These are phyloP conservation scores for Filobasidium floriforme DNA, from an alignment of 768 basidiomycete genomes.

Conservation along the genomic window DNA sequence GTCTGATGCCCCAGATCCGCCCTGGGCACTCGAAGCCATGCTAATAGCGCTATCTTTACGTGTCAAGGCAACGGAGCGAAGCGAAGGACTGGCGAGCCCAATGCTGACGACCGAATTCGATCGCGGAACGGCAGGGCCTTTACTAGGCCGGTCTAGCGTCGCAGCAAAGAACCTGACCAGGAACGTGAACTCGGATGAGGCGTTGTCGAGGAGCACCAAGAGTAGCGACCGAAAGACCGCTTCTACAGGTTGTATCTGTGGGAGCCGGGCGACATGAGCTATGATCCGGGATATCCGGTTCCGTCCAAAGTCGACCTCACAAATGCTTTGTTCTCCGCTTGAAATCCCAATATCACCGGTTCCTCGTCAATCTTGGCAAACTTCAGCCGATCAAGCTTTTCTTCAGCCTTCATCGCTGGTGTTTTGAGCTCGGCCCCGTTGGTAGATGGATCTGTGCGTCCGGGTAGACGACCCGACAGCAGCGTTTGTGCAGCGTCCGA, in stretches of 20 bases:
- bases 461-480: neutral
- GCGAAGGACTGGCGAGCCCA: neutral
- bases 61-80: neutral
- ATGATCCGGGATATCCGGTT: too few species aligned
- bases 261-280: neutral
- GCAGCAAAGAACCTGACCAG: constrained; percentile 70
- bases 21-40: constrained; percentile 1
- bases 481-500: constrained; percentile 36
- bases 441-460: constrained; percentile 28
- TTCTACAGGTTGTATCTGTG: constrained; percentile 73
- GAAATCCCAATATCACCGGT: constrained; percentile 66
- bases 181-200: constrained; percentile 84
- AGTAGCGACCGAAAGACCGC: constrained; percentile 74
- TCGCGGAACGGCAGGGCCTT: neutral
- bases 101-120: neutral
- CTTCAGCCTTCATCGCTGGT: constrained; percentile 7
- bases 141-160: neutral
- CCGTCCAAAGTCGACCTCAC: constrained; percentile 49
- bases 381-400: constrained; percentile 52
- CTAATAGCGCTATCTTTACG: constrained; percentile 9
- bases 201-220: constrained; percentile 89
- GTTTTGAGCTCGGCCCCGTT: constrained; percentile 46
- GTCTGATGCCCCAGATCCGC: neutral
- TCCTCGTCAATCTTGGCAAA: constrained; percentile 73
- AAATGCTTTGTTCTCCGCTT: constrained; percentile 79